phyloP scores from a whole-genome alignment of 768 basidiomycete species.

The Rossbeevera mucosa region DNA sequence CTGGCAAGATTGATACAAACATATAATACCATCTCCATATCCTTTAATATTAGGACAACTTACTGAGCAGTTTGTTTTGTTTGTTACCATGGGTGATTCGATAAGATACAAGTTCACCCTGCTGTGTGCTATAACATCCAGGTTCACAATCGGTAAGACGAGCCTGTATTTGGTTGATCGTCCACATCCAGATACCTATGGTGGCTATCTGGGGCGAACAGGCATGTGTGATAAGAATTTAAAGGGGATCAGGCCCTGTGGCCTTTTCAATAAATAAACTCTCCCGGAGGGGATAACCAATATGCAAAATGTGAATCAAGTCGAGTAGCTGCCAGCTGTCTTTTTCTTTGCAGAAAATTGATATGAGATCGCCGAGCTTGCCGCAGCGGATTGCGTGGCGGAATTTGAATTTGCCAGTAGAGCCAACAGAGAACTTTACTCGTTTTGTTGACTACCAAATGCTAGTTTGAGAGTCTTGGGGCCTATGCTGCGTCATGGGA shows the following conservation, averaged over 20 bases:
- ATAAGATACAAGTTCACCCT: conserved; percentile 1
- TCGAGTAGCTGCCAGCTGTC: too few relatives aligned
- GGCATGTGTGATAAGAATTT: background rate
- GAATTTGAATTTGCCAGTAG: background rate
- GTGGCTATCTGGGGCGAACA: background rate
- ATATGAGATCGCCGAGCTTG: background rate
- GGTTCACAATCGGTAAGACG: background rate
- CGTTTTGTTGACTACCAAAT: background rate
- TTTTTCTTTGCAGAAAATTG: too few relatives aligned
- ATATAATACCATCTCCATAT: too few relatives aligned
- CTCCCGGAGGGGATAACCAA: too few relatives aligned
- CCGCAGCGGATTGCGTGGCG: background rate
- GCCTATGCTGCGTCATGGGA: background rate
- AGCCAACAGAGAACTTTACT: background rate
- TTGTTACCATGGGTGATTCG: too few relatives aligned
- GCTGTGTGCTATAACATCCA: background rate
- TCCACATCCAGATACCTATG: background rate
- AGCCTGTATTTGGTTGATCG: background rate
- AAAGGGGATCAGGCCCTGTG: background rate
- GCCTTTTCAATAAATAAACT: background rate
- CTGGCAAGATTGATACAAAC: background rate
- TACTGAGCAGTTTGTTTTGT: too few relatives aligned
- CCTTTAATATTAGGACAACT: too few relatives aligned
- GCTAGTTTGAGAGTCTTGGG: background rate
- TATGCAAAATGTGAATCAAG: background rate